Base-by-base conservation (phyloP, 495 filamentous ascomycete species). In the Penicillium subrubescens region DNA sequence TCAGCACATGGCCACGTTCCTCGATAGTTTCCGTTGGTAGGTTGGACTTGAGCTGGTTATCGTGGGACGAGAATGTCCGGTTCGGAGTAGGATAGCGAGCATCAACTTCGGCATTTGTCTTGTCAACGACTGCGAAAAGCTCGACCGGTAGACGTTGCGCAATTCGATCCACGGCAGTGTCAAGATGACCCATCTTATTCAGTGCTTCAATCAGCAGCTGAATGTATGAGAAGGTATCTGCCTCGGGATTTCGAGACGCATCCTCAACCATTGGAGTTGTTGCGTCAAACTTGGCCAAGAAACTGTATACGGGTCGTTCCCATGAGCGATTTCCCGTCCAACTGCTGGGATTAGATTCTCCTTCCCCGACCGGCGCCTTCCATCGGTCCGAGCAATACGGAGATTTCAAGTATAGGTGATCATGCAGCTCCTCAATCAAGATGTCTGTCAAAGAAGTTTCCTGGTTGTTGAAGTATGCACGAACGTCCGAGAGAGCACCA, bases 321-420 rank as follows among this genome's bases (percentile, higher is more conserved):
- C 83, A 82, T 3, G 77, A 70, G 11, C 66, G 68, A 29, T 67
- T 68, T 4, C 75, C 71, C 33, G 71, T 64, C 67, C 71, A 74
- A 14, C 48, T 70, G 25, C 73, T 67, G 15, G 73, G 25, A 68
- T 85, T 63, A 86, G 84, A 35, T 89, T 89, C 86, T 31, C 81
- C 81, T 43, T 83, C 82, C 34, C 70, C 67, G 35, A 61, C 71
- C 21, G 71, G 79, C 52, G 85, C 82, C 71, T 95, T 96, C 95
- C 95, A 99, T 54, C 95, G 81, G 75, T 96, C 91, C 64, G 96
- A 91, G 75, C 93, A 97, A 70, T 98, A 98, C 1, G 93, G 94
- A 12, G 93, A 97, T 68, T 97, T 98, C 14, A 99, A 84, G 69
- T 98, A 99, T 4, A 99, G 83, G 78, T 99, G 95, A 70, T 94